Evolutionary conservation across 345 rosid genomes (phyloP).

Genomic region (Hirschfeldia incana): DNA sequence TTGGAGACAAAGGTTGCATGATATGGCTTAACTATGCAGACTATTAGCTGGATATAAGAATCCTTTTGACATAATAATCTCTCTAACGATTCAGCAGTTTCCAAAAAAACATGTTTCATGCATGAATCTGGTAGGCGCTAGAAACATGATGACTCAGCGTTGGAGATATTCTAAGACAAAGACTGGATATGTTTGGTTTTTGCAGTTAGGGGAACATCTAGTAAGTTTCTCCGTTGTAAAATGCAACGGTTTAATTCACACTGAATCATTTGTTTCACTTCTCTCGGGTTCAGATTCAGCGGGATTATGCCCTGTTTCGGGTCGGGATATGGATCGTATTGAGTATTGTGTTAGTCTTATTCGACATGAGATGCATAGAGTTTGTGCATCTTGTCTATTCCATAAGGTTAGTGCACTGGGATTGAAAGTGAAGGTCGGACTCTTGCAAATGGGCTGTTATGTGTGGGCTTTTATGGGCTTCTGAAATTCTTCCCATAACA

Average conservation of each 20-base stretch:
- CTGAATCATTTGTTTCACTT: background rate
- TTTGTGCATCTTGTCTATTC: background rate
- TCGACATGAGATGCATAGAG: background rate
- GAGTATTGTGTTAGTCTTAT: background rate
- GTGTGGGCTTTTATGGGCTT: background rate
- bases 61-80: conserved; percentile 35
- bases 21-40: conserved; percentile 26
- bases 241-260: background rate
- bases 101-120: conserved; percentile 15
- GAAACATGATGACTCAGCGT: conserved; percentile 21
- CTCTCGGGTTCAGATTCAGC: background rate
- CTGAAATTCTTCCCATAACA: background rate
- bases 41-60: conserved; percentile 33
- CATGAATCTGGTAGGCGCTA: conserved; percentile 31
- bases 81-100: conserved; percentile 24
- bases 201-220: background rate
- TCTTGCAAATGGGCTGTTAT: background rate
- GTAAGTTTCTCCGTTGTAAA: background rate
- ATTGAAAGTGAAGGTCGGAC: too few species aligned
- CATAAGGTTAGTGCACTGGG: background rate
- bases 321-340: background rate
- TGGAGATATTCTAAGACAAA: conserved; percentile 14
- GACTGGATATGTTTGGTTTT: conserved; percentile 6
- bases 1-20: conserved; percentile 38
- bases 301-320: background rate